Percentiles rank a stretch among this genome's conserved stretches.
Conservation (phyloP, 345 rosid species). For the Sonneratia alba region DNA sequence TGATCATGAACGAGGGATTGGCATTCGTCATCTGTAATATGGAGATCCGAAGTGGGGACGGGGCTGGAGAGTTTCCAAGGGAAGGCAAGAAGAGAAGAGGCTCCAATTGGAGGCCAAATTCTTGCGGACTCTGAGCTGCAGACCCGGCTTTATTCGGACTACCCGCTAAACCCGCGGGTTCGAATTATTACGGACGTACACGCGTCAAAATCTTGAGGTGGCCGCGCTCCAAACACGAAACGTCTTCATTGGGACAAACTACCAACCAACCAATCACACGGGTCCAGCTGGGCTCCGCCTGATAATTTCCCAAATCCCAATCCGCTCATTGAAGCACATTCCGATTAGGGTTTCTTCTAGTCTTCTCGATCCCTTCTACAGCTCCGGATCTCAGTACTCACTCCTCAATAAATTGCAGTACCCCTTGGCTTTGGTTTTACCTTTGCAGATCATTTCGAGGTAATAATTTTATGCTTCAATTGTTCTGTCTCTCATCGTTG, state of each 20-base stretch:
- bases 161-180: too few relatives aligned
- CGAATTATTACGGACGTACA: too few relatives aligned
- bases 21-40: constrained; percentile 23
- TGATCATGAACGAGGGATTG: constrained; percentile 26
- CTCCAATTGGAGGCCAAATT: too few relatives aligned
- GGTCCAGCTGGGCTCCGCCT: not conserved
- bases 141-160: too few relatives aligned
- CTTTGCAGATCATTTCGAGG: not conserved
- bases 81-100: constrained; percentile 2
- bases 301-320: not conserved
- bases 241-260: not conserved
- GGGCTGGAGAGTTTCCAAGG: constrained; percentile 18
- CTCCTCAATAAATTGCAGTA: not conserved
- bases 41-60: constrained; percentile 14
- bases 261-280: not conserved
- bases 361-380: not conserved
- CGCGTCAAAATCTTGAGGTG: not conserved
- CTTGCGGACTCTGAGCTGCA: too few relatives aligned
- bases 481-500: not conserved
- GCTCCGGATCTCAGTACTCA: not conserved
- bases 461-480: not conserved
- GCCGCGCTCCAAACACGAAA: not conserved
- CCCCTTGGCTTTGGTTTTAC: not conserved
- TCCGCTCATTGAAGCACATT: not conserved
- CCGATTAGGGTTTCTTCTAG: constrained; percentile 6